Evolutionary conservation across 306 rosid species (phyloP), one percentile per base, ranked within the genome.

Genomic region (Senna siamea): DNA sequence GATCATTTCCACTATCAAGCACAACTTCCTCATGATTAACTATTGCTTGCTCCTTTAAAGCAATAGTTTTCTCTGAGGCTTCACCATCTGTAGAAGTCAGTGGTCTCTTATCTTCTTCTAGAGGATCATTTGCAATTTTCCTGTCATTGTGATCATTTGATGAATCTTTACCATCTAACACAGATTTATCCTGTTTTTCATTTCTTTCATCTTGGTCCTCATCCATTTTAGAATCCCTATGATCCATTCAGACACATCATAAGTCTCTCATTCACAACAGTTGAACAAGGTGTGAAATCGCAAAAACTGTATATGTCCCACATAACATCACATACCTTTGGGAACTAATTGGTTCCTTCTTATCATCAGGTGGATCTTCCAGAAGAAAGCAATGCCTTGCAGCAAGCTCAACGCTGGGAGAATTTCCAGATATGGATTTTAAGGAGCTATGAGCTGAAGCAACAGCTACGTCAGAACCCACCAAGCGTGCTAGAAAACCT

Each of bases 371-470:
- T 40, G 93, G 96, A 73, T 90, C 86, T 83, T 90, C 92, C 83
- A 90, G 72, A 61, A 90, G 23, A 71, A 86, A 83, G 88, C 93
- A 90, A 74, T 90, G 89, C 70, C 91, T 81, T n/a, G 84, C 53
- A 70, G 91, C 91, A 78, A 90, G 85, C 80, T 85, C 88, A 58
- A 83, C 62, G 70, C 84, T 73, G 34, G 96, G 84, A 76, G 87
- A 83, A 70, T 73, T 82, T 46, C 82, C 87, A 48, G 85, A 83
- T 30, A 86, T 22, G 78, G 89, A 82, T 74, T 88, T 90, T 59
- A 90, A 68, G 46, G 96, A 88, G 78, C 76, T 79, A 76, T 80
- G 96, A 13, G 93, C 81, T 37, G 92, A 90, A 59, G 92, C 92
- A 79, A 84, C 62, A n/a, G 87, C 90, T 74, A 78, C 52, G 77